Percentiles rank a stretch among this genome's conserved stretches.
Evolutionary conservation across 306 rosid species (phyloP).

Genomic region (Alnus rubra): DNA sequence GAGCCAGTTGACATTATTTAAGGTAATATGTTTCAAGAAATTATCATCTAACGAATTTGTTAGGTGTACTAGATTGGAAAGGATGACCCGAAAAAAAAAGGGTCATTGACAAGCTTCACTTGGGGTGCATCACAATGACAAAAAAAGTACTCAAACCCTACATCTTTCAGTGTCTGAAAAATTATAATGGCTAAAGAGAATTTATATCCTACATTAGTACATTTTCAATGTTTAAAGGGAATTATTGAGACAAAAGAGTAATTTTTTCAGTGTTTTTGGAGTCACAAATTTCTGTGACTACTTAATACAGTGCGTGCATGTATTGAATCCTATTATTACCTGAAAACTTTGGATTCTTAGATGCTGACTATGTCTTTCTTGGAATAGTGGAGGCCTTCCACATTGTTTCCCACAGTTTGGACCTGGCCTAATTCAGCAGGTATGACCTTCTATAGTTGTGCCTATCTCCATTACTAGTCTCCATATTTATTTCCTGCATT

Average conservation of each 20-base stretch:
- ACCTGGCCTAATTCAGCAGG: constrained; percentile 94
- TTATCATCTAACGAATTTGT: neutral
- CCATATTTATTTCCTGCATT: neutral
- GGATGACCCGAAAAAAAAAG: neutral
- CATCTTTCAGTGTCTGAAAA: neutral
- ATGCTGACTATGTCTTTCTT: constrained; percentile 46
- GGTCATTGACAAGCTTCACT: neutral
- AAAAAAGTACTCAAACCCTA: neutral
- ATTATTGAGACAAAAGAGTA: neutral
- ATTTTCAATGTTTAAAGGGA: neutral
- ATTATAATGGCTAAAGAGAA: neutral
- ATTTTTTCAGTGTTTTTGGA: neutral
- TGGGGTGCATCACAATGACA: neutral
- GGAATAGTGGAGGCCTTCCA: constrained; percentile 85
- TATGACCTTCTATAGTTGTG: constrained; percentile 24
- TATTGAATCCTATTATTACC: neutral
- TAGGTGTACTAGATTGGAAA: neutral
- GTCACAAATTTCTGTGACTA: neutral
- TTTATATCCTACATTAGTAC: neutral
- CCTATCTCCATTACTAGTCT: neutral
- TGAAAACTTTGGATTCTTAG: constrained; percentile 9
- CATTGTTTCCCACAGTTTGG: constrained; percentile 99
- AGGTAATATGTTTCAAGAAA: neutral
- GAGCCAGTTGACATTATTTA: neutral
- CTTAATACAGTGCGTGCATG: neutral